phyloP scores from a whole-genome alignment of 2,329 filamentous ascomycete genomes.

The Parastagonospora nodorum region DNA sequence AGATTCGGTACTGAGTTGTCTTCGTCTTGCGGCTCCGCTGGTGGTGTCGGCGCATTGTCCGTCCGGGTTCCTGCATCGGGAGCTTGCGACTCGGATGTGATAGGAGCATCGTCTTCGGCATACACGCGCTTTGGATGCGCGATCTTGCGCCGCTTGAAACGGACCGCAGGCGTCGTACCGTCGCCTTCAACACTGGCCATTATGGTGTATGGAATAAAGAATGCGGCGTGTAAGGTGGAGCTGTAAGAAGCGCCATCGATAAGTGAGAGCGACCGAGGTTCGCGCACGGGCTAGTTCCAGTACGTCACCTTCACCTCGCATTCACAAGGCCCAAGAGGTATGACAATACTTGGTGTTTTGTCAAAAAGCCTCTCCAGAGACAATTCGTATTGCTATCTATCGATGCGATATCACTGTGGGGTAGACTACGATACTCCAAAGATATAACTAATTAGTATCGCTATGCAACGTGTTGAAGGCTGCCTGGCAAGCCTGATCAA shows the following conservation, averaged over 20 bases:
- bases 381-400: too few species aligned
- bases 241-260: background rate
- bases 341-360: too few species aligned
- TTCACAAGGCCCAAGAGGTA: too few species aligned
- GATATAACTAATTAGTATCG: too few species aligned
- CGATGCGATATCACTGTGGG: too few species aligned
- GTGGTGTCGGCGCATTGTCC: constrained; percentile 11
- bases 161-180: constrained; percentile 19
- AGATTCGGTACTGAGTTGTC: constrained; percentile 29
- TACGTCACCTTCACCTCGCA: background rate
- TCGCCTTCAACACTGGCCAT: constrained; percentile 23
- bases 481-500: too few species aligned
- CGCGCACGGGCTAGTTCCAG: background rate
- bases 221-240: background rate
- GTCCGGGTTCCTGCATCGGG: constrained; percentile 9
- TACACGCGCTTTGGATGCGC: constrained; percentile 29
- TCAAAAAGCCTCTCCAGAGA: too few species aligned
- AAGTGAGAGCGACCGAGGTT: constrained; percentile 3
- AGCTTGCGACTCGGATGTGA: constrained; percentile 1
- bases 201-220: constrained; percentile 3
- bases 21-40: constrained; percentile 12
- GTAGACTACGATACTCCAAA: too few species aligned
- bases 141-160: constrained; percentile 41
- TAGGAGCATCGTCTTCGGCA: constrained; percentile 15
- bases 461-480: too few species aligned